phyloP scores from a whole-genome alignment of 2,329 filamentous ascomycete species.

The Ustilaginoidea virens region DNA sequence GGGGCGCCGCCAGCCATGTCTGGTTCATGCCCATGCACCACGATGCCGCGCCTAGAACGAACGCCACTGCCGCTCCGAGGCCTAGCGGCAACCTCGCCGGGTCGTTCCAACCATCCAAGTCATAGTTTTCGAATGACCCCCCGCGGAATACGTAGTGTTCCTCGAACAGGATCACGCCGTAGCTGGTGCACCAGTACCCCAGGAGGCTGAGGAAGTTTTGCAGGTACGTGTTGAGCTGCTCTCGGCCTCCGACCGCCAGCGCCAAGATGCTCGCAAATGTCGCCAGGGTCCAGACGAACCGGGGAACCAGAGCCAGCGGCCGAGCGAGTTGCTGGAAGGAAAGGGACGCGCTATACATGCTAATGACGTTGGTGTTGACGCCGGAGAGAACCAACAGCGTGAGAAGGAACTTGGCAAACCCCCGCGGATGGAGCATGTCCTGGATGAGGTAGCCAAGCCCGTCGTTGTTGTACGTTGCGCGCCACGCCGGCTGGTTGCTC shows the following conservation, averaged over 20 bases:
- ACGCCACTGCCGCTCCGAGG: conserved; percentile 25
- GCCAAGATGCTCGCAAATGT: conserved; percentile 25
- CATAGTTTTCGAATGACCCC: conserved; percentile 23
- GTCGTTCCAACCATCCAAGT: conserved; percentile 28
- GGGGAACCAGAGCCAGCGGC: conserved; percentile 20
- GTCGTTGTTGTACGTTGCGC: conserved; percentile 17
- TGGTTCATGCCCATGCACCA: conserved; percentile 40
- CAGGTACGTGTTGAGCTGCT: conserved; percentile 23
- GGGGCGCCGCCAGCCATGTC: conserved; percentile 39
- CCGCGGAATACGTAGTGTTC: conserved; percentile 27
- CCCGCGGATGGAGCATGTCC: conserved; percentile 25
- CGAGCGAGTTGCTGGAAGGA: conserved; percentile 24
- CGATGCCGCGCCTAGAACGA: conserved; percentile 23
- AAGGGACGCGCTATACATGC: conserved; percentile 22
- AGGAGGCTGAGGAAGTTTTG: conserved; percentile 29
- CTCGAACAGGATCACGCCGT: conserved; percentile 22
- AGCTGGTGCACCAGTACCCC: conserved; percentile 29
- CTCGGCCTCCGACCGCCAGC: conserved; percentile 22
- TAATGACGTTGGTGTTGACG: conserved; percentile 21
- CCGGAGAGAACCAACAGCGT: conserved; percentile 21
- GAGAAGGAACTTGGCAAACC: conserved; percentile 29
- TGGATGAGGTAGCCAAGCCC: conserved; percentile 31
- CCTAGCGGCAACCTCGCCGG: conserved; percentile 24
- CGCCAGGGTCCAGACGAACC: conserved; percentile 24
- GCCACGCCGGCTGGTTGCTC: conserved; percentile 22